These are phyloP conservation scores for Artemisia tridentata DNA, from an alignment of 129 eudicot species.

Conservation along the genomic window DNA sequence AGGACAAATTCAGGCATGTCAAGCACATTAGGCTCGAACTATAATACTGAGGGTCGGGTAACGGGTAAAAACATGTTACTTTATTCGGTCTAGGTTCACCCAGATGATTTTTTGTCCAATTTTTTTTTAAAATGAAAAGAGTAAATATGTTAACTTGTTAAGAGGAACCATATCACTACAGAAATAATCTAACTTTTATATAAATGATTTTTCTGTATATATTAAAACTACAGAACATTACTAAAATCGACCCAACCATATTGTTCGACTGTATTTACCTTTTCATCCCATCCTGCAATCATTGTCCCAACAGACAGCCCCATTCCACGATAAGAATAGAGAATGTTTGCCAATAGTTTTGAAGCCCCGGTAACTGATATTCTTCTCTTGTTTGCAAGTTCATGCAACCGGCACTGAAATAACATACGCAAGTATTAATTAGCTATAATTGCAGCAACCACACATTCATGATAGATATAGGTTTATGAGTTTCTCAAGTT, in stretches of 20 bases:
- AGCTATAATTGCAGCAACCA: not conserved
- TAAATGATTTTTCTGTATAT: not conserved
- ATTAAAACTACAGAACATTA: not conserved
- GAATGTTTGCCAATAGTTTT: slow-evolving; percentile 76
- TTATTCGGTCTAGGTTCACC: no score
- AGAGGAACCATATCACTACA: no score
- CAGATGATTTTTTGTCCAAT: no score
- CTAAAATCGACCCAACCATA: not conserved
- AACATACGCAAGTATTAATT: not conserved
- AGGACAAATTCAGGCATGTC: no score
- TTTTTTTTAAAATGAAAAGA: no score
- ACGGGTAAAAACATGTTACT: no score
- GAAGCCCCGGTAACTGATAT: slow-evolving; percentile 91
- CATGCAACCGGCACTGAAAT: slow-evolving; percentile 76
- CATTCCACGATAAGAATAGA: slow-evolving; percentile 91
- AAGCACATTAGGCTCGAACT: no score
- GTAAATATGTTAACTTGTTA: no score
- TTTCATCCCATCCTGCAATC: slow-evolving; percentile 98
- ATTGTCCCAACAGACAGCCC: slow-evolving; percentile 90
- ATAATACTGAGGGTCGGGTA: no score
- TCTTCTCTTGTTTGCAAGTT: slow-evolving; percentile 80
- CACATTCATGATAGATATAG: slow-evolving; percentile 1
- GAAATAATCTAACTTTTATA: no score
- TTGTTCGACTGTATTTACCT: slow-evolving; percentile 36
- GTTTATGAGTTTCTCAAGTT: no score